Conservation (phyloP, 2,329 filamentous ascomycete species). For the Scedosporium apiospermum region DNA sequence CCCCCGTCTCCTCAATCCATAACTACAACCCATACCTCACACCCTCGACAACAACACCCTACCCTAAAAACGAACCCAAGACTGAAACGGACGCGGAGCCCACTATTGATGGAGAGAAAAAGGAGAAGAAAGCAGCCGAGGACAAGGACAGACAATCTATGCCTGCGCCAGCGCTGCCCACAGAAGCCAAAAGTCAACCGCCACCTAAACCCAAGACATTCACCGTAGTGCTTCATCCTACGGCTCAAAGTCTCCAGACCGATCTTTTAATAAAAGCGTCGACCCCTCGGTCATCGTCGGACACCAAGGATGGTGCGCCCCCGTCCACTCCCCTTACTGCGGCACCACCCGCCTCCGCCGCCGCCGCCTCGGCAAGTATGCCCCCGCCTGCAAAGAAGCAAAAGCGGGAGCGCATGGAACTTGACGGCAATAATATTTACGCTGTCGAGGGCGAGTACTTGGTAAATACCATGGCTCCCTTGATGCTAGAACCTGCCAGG, state of each 20-base stretch:
- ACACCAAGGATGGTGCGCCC: slow-evolving; percentile 28
- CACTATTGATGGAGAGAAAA: slow-evolving; percentile 20
- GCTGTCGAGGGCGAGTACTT: slow-evolving; percentile 70
- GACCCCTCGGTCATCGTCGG: slow-evolving; percentile 4
- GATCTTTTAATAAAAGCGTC: slow-evolving; percentile 48
- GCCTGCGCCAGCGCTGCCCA: slow-evolving; percentile 38
- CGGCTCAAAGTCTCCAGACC: slow-evolving; percentile 60
- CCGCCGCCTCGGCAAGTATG: slow-evolving; percentile 51
- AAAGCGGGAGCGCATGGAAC: slow-evolving; percentile 63
- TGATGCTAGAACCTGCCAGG: slow-evolving; percentile 69
- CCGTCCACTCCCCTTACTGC: slow-evolving; percentile 58
- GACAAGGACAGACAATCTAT: slow-evolving; percentile 50
- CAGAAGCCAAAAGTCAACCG: slow-evolving; percentile 25
- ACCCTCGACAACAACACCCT: slow-evolving; percentile 76
- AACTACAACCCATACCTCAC: slow-evolving; percentile 87
- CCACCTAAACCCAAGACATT: slow-evolving; percentile 54
- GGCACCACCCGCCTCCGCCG: slow-evolving; percentile 50
- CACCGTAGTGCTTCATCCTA: slow-evolving; percentile 80
- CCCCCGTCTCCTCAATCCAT: slow-evolving; percentile 73
- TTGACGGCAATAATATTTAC: slow-evolving; percentile 65
- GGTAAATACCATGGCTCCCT: slow-evolving; percentile 60
- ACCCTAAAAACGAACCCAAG: slow-evolving; percentile 49
- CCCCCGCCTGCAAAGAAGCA: slow-evolving; percentile 54
- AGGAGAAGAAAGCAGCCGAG: slow-evolving; percentile 25
- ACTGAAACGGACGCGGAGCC: slow-evolving; percentile 10